These are phyloP conservation scores for Protomyces lactucae-debilis DNA, from an alignment of 1,139 yeast species.

Conservation along the genomic window DNA sequence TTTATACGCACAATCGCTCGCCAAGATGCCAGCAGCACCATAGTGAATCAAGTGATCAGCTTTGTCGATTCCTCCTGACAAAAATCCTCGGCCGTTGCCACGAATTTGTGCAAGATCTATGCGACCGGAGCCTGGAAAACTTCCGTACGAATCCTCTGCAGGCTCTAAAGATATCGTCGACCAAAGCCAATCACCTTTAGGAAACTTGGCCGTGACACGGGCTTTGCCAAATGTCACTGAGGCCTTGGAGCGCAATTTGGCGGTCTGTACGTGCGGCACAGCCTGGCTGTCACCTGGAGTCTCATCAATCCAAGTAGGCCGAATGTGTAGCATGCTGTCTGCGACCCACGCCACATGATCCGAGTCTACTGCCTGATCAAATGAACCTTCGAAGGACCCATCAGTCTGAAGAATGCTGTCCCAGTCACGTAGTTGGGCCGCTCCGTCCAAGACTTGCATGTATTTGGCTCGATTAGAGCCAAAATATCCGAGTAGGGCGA, in stretches of 20 bases:
- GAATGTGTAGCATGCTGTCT: slow-evolving; percentile 29
- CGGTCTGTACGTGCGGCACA: slow-evolving; percentile 31
- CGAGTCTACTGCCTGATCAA: slow-evolving; percentile 29
- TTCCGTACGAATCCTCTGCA: slow-evolving; percentile 28
- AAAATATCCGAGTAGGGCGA: slow-evolving; percentile 27
- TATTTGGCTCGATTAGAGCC: slow-evolving; percentile 20
- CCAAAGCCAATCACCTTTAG: slow-evolving; percentile 32
- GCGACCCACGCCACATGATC: slow-evolving; percentile 28
- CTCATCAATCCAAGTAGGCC: slow-evolving; percentile 28
- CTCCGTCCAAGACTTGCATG: slow-evolving; percentile 5
- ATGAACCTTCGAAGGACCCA: slow-evolving; percentile 31
- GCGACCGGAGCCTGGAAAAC: slow-evolving; percentile 33
- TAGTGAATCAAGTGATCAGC: slow-evolving; percentile 31
- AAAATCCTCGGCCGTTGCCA: slow-evolving; percentile 29
- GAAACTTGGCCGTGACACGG: slow-evolving; percentile 31
- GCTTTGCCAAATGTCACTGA: slow-evolving; percentile 30
- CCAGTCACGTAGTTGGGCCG: slow-evolving; percentile 23
- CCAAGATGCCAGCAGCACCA: slow-evolving; percentile 26
- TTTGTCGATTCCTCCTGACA: slow-evolving; percentile 29
- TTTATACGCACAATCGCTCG: background rate
- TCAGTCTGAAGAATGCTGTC: slow-evolving; percentile 27
- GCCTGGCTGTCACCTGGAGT: too few relatives aligned
- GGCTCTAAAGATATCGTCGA: slow-evolving; percentile 33
- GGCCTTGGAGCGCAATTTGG: slow-evolving; percentile 28
- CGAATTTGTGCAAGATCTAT: slow-evolving; percentile 31